Evolutionary conservation across 306 rosid species (phyloP).

Genomic region (Gastrolobium villosum): DNA sequence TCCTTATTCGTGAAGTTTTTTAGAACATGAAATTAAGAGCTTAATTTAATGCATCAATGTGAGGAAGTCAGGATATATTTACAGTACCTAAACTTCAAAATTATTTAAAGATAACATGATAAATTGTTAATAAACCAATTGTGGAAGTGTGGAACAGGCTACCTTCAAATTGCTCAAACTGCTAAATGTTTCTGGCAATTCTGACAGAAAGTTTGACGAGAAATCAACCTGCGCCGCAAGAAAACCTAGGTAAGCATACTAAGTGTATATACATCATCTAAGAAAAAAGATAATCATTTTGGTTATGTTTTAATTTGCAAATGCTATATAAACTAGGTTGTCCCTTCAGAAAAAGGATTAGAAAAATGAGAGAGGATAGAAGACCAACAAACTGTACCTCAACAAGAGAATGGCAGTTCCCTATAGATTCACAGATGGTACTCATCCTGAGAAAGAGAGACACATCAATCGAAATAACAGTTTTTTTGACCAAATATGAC

Average conservation of each 20-base stretch:
- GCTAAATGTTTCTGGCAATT: constrained; percentile 81
- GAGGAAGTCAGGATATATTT: background rate
- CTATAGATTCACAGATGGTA: constrained; percentile 61
- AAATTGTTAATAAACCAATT: background rate
- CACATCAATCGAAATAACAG: constrained; percentile 18
- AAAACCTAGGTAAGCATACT: constrained; percentile 35
- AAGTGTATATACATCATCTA: background rate
- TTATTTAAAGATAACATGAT: background rate
- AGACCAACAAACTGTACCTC: constrained; percentile 66
- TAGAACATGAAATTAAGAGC: background rate
- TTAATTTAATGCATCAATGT: constrained; percentile 1
- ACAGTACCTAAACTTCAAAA: constrained; percentile 5
- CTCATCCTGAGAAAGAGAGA: constrained; percentile 68
- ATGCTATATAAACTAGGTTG: constrained; percentile 21
- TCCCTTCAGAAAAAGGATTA: constrained; percentile 1
- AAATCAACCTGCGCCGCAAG: constrained; percentile 72
- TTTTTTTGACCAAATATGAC: constrained; percentile 7
- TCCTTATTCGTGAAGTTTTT: background rate
- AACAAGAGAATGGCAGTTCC: constrained; percentile 78
- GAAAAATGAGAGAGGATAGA: constrained; percentile 24
- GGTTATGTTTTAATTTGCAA: constrained; percentile 8
- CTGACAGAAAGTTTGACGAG: constrained; percentile 79
- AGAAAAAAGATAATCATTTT: constrained; percentile 25
- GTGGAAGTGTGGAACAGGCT: constrained; percentile 4
- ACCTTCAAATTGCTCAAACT: constrained; percentile 83